Evolutionary conservation across 768 basidiomycete genomes (phyloP), one percentile per base, ranked within the genome.

Genomic region (Mycena indigotica): DNA sequence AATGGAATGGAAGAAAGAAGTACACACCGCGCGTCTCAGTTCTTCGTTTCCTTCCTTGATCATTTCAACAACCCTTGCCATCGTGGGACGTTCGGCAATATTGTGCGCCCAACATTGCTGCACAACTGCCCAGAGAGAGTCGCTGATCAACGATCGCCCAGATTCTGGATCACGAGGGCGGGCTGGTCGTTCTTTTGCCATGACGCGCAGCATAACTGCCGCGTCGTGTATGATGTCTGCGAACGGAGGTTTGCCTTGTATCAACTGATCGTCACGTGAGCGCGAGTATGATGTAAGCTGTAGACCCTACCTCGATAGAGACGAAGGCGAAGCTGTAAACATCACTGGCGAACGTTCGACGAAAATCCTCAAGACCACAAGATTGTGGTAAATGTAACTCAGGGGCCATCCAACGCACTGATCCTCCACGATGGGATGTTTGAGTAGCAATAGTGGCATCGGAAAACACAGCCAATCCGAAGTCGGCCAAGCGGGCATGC

Each of bases 401-500:
- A 2, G 69, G 69, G 19, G 63, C 57, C 68, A 67, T 70, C 65
- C 69, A 69, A 12, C 69, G 64, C 2, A 64, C 55, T 4, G 62
- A 66, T 2, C 68, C 68, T 10, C 55, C 60, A 10, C 55, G 53
- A 15, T 60, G 54, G 1, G 66, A 62, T 1, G 62, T 60, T n/a
- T 66, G 64, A 2, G 64, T 65, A 3, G 63, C 57, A 25, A 58
- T 53, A 6, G 66, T 70, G 0, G 60, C 64, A 46, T 70, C 68
- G 2, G 62, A 56, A 32, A 69, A 67, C 8, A 65, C 60, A 8
- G 68, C 61, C 21, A 70, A 46, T 5, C 69, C 69, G 50, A 70
- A 70, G 35, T 70, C 68, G 5, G 69, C 69, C 12, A 70, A 62
- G 30, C 60, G 52, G 1, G 60, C 61, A 46, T 66, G 67, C 58